A percentile compares a stretch with the other conserved stretches of the same genome.
These are phyloP conservation scores for Cladophialophora psammophila DNA, from an alignment of 2,329 filamentous ascomycete genomes.

Conservation along the genomic window DNA sequence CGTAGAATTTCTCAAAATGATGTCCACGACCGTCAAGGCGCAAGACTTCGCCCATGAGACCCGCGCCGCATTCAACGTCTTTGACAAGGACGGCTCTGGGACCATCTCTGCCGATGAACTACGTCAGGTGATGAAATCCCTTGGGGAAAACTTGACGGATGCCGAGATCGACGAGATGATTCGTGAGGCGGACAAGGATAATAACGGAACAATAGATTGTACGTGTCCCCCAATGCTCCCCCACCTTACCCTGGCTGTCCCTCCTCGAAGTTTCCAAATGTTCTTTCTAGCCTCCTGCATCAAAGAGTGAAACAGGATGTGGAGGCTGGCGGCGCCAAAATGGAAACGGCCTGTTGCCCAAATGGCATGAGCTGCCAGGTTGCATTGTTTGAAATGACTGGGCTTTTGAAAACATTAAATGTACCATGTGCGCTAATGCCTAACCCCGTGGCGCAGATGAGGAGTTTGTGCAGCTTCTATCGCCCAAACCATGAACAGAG, in stretches of 20 bases:
- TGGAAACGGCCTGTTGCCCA: background rate
- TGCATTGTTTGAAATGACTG: background rate
- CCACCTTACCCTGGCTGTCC: background rate
- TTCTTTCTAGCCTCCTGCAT: background rate
- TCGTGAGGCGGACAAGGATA: slow-evolving; percentile 69
- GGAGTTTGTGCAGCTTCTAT: slow-evolving; percentile 41
- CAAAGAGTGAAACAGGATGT: background rate
- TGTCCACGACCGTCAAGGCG: slow-evolving; percentile 69
- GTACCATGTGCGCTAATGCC: background rate
- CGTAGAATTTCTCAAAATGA: slow-evolving; percentile 70
- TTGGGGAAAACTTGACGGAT: slow-evolving; percentile 70
- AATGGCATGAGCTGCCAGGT: background rate
- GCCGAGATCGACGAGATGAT: slow-evolving; percentile 73
- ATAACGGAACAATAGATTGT: slow-evolving; percentile 71
- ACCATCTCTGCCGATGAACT: slow-evolving; percentile 70
- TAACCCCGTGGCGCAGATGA: slow-evolving; percentile 31
- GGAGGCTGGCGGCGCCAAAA: background rate
- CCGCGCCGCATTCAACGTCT: slow-evolving; percentile 68
- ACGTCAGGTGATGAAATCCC: slow-evolving; percentile 68
- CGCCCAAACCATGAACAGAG: slow-evolving; percentile 33
- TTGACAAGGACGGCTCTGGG: slow-evolving; percentile 71
- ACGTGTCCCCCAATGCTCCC: slow-evolving; percentile 41
- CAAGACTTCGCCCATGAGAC: slow-evolving; percentile 70
- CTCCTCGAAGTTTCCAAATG: background rate
- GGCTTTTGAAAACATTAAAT: background rate